A percentile compares a stretch with the other conserved stretches of the same genome.
These are phyloP conservation scores for Populus tomentosa DNA, from an alignment of 441 rosid species.

Conservation along the genomic window DNA sequence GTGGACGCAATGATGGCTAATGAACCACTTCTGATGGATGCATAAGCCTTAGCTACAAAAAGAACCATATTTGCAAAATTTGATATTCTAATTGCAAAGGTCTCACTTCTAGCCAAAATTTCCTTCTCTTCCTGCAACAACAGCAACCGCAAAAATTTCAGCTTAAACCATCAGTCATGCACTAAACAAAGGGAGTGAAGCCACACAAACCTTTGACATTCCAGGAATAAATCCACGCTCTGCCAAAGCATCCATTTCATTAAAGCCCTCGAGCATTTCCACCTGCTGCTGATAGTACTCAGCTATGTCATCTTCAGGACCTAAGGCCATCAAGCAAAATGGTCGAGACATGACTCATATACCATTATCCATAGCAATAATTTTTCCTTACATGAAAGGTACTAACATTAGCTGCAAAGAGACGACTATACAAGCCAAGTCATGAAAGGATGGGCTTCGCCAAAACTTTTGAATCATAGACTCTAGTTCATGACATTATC, in stretches of 20 bases:
- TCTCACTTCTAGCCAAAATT: slow-evolving; percentile 73
- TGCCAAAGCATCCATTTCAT: slow-evolving; percentile 87
- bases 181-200: background rate
- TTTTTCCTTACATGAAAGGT: background rate
- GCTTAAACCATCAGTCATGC: background rate
- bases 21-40: slow-evolving; percentile 84
- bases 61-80: slow-evolving; percentile 86
- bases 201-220: slow-evolving; percentile 62
- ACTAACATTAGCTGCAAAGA: no score
- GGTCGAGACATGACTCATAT: background rate
- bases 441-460: background rate
- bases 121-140: slow-evolving; percentile 78
- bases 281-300: slow-evolving; percentile 95
- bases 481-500: background rate
- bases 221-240: slow-evolving; percentile 88
- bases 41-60: slow-evolving; percentile 86
- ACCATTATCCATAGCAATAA: background rate
- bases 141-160: slow-evolving; percentile 7
- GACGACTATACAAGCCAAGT: no score
- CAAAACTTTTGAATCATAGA: background rate
- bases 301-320: slow-evolving; percentile 78
- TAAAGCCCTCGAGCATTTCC: slow-evolving; percentile 90
- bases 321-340: slow-evolving; percentile 35
- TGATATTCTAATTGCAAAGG: slow-evolving; percentile 79
- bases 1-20: slow-evolving; percentile 93